phyloP scores from a whole-genome alignment of 2,329 filamentous ascomycete genomes.

The Bipolaris sorokiniana region DNA sequence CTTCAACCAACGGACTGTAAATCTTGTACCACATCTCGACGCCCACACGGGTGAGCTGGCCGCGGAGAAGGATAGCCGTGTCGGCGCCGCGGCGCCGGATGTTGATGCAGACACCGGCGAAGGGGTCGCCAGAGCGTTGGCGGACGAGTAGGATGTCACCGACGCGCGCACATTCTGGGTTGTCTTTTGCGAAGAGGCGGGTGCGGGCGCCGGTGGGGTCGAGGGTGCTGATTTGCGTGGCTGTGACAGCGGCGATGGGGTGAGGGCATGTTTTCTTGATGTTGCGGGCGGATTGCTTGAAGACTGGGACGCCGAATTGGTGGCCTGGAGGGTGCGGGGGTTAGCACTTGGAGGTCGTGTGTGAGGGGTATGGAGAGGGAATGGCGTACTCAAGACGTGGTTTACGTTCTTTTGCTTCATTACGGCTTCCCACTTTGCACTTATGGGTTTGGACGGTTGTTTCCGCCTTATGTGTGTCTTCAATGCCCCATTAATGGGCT shows the following conservation, averaged over 20 bases:
- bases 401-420: slow-evolving; percentile 23
- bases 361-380: not conserved
- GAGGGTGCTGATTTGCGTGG: slow-evolving; percentile 72
- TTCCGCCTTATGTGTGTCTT: slow-evolving; percentile 4
- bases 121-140: slow-evolving; percentile 83
- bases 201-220: slow-evolving; percentile 86
- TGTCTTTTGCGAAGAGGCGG: slow-evolving; percentile 77
- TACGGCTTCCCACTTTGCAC: slow-evolving; percentile 17
- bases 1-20: slow-evolving; percentile 85
- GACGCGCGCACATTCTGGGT: slow-evolving; percentile 77
- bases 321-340: slow-evolving; percentile 17
- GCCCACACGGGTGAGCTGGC: slow-evolving; percentile 82
- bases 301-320: slow-evolving; percentile 56
- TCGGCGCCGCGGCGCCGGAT: slow-evolving; percentile 86
- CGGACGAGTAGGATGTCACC: slow-evolving; percentile 93
- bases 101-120: slow-evolving; percentile 84
- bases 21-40: slow-evolving; percentile 99
- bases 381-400: slow-evolving; percentile 17
- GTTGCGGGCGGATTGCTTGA: slow-evolving; percentile 61
- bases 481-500: not conserved
- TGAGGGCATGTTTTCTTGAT: slow-evolving; percentile 65
- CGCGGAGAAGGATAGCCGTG: slow-evolving; percentile 84
- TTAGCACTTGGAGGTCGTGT: slow-evolving; percentile 3
- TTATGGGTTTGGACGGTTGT: slow-evolving; percentile 16
- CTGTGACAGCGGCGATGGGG: slow-evolving; percentile 71